A percentile compares a stretch with the other conserved stretches of the same genome.
Conservation (phyloP, 441 rosid species). For the Biscutella laevigata region DNA sequence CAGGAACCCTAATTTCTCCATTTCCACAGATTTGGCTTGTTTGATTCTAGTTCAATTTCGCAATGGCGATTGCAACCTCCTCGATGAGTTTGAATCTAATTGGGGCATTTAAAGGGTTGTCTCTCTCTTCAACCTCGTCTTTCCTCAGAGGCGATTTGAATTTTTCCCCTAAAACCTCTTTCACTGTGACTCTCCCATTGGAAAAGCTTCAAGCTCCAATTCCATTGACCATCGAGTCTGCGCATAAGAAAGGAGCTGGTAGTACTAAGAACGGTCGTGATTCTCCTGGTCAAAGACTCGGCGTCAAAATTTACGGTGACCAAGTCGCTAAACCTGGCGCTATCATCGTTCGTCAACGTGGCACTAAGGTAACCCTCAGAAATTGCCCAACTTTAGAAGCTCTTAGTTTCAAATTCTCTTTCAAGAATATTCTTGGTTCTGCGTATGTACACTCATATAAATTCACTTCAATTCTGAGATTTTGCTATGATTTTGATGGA, state of each 20-base stretch:
- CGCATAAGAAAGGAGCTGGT: conserved; percentile 97
- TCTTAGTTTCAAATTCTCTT: background rate
- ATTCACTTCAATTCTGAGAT: background rate
- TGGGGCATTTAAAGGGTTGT: conserved; percentile 55
- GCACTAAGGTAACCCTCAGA: conserved; percentile 58
- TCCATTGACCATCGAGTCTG: conserved; percentile 65
- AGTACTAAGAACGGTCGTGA: conserved; percentile 97
- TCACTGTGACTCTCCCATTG: conserved; percentile 35
- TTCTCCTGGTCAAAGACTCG: conserved; percentile 73
- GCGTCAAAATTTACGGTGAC: conserved; percentile 82
- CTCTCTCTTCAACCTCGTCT: conserved; percentile 49
- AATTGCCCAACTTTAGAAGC: background rate
- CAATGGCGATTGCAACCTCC: conserved; percentile 38
- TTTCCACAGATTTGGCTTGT: background rate
- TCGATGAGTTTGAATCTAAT: conserved; percentile 41
- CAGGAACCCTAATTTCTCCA: conserved; percentile 6
- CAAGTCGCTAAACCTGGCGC: conserved; percentile 90
- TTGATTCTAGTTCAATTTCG: background rate
- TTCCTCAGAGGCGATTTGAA: conserved; percentile 49
- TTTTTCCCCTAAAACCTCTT: conserved; percentile 19
- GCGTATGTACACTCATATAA: background rate
- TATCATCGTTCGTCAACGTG: conserved; percentile 87
- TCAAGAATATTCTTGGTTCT: too few species aligned
- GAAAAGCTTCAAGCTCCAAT: conserved; percentile 32
- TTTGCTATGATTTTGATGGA: background rate